Evolutionary conservation across 176 grass and related monocot genomes (phyloP), one percentile per base, ranked within the genome.

Genomic region (Rhynchospora breviuscula): DNA sequence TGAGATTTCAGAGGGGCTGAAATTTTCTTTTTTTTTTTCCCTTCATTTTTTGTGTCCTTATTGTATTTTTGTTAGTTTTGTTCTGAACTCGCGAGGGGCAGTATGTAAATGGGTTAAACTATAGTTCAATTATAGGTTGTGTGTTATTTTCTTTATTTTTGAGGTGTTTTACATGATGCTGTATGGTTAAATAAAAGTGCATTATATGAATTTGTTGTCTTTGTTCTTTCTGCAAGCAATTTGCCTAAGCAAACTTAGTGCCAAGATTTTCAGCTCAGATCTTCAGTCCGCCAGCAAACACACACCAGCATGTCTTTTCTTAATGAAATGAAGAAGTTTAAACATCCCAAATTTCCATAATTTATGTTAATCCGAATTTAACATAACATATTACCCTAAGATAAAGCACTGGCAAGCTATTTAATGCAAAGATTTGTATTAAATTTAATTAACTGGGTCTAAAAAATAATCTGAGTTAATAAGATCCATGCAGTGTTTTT

Each of bases 101-200:
- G 80, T 67, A 53, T 82, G 80, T 82, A 82, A 82, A 82, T 82
- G 62, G 61, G 60, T 59, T 22, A 82, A 67, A 67, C 80, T 82
- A 82, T 66, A 82, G 23, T 40, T 68, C 35, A 68, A 51, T 66
- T 82, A 82, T 82, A 66, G 44, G 44, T 82, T 82, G 80, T 63
- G 23, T 66, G 44, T 65, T 51, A 64, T 82, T 59, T 63, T 82
- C 10, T 46, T 64, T 49, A 64, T 12, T 63, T 79, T 81, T 53
- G 49, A 54, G 33, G 73, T 29, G 72, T 77, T 77, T 77, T 57
- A 35, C 51, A 78, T 78, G 49, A 31, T 56, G 51, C 9, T 57
- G 12, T 18, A 17, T 76, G 49, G 51, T 29, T 78, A 18, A 71
- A 53, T 75, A 53, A 75, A 67, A 53, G 22, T 53, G 48, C 48